phyloP scores from a whole-genome alignment of 164 flowering plant genomes.

The Berberis vulgaris region DNA sequence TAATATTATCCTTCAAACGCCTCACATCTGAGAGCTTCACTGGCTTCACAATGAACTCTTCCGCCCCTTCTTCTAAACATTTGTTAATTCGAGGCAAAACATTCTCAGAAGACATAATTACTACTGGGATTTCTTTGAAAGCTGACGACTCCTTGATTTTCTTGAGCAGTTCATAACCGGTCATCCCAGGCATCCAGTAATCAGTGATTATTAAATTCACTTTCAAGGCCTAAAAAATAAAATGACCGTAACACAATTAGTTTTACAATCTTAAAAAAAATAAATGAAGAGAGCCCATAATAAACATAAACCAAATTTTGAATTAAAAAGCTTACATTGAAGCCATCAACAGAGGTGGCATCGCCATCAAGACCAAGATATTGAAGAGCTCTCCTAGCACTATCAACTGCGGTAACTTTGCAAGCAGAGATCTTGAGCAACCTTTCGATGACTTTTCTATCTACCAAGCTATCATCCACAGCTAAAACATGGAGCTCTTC shows the following conservation, averaged over 20 bases:
- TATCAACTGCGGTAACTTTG: constrained; percentile 93
- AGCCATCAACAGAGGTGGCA: constrained; percentile 19
- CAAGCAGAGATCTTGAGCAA: constrained; percentile 72
- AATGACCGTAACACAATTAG: background rate
- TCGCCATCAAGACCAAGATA: constrained; percentile 74
- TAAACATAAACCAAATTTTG: background rate
- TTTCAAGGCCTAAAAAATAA: constrained; percentile 35
- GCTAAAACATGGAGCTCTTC: constrained; percentile 79
- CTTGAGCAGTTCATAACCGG: constrained; percentile 85
- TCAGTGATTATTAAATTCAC: constrained; percentile 87
- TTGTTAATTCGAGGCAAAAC: constrained; percentile 66
- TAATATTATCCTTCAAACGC: constrained; percentile 43
- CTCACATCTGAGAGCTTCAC: constrained; percentile 74
- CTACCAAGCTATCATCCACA: constrained; percentile 87
- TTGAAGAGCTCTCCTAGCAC: constrained; percentile 79
- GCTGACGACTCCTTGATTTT: constrained; percentile 75
- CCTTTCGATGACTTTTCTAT: constrained; percentile 77
- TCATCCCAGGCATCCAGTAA: constrained; percentile 98
- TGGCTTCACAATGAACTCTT: constrained; percentile 75
- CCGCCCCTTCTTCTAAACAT: constrained; percentile 92
- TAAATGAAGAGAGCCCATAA: background rate
- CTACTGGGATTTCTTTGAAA: constrained; percentile 69
- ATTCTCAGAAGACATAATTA: constrained; percentile 79
- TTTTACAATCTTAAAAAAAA: background rate
- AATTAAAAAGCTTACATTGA: constrained; percentile 29